Evolutionary conservation across 257 asterid species (phyloP).

Genomic region (Ilex asprella): DNA sequence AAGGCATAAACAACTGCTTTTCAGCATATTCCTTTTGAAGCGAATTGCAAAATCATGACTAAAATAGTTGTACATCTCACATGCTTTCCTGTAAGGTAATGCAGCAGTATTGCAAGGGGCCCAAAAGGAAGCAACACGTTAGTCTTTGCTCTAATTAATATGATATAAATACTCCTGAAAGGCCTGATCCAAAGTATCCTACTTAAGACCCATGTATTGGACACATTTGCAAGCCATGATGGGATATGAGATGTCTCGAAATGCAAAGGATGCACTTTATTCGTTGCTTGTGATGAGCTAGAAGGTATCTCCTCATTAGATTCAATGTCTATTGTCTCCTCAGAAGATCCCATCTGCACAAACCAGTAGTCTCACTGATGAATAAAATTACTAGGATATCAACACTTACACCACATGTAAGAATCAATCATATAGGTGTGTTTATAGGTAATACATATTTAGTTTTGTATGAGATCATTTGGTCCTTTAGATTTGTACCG

Average conservation of each 20-base stretch:
- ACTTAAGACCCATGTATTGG: constrained; percentile 36
- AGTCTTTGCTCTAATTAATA: constrained; percentile 72
- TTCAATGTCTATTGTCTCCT: constrained; percentile 48
- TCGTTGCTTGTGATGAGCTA: constrained; percentile 32
- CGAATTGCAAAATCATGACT: too few species aligned
- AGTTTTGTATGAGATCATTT: too few species aligned
- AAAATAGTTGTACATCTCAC: constrained; percentile 33
- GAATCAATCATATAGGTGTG: too few species aligned
- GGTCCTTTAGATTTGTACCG: too few species aligned
- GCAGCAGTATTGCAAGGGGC: constrained; percentile 70
- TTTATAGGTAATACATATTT: too few species aligned
- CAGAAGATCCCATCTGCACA: constrained; percentile 46
- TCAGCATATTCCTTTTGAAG: constrained; percentile 6
- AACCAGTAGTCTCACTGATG: constrained; percentile 9
- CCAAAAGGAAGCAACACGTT: constrained; percentile 84
- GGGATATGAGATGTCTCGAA: constrained; percentile 45
- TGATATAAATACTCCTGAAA: constrained; percentile 59
- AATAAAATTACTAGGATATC: constrained; percentile 4
- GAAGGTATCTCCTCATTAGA: constrained; percentile 67
- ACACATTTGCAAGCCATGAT: constrained; percentile 23
- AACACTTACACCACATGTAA: too few species aligned
- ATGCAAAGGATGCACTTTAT: constrained; percentile 38
- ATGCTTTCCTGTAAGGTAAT: constrained; percentile 58
- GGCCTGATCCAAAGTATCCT: constrained; percentile 40
- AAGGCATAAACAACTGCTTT: background rate